Base-by-base conservation (phyloP, 257 asterid species). In the Ilex asprella region DNA sequence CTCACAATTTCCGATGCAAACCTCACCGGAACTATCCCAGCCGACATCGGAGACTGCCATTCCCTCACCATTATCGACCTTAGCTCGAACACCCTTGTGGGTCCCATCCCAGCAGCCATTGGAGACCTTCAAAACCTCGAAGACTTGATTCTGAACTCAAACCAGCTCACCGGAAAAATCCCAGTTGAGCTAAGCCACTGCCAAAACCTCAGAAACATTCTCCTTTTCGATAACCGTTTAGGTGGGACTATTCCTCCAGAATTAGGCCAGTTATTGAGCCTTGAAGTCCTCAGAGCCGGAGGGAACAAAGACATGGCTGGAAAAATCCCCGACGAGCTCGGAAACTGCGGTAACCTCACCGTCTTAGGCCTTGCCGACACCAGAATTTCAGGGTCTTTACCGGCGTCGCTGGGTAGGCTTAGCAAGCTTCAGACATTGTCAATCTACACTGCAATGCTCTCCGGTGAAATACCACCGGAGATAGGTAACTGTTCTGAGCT, bases 401-500 rank as follows among this genome's bases (percentile, higher is more conserved):
- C 84, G 31, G 43, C 71, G 29, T 69, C 81, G 16, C 56, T 79
- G 61, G 81, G 81, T 62, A 79, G 71, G 67, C 76, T 79, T 35
- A 60, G 69, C 32, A 72, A 66, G 63, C 79, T 79, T 47, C 67
- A 72, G 66, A 72, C 81, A 31, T 32, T 79, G 73, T 75, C 84
- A 14, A 59, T 75, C 30, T 79, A 72, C 21, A 72, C 79, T 64
- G 43, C 84, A 44, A 72, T 75, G 84, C 68, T 79, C 43, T 71
- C 81, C 31, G 84, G 84, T 21, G 81, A 75, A 54, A 79, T 79
- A 46, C 84, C 84, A 35, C 39, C 79, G 27, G 76, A 67, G 39
- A 46, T 79, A 49, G 79, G 84, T 16, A 75, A 79, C 27, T 79
- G 84, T 67, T 62, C 79, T 53, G 84, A 66, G 72, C 84, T 79